These are phyloP conservation scores for Erythrobasidium yunnanense DNA, from an alignment of 768 basidiomycete species.

Conservation along the genomic window DNA sequence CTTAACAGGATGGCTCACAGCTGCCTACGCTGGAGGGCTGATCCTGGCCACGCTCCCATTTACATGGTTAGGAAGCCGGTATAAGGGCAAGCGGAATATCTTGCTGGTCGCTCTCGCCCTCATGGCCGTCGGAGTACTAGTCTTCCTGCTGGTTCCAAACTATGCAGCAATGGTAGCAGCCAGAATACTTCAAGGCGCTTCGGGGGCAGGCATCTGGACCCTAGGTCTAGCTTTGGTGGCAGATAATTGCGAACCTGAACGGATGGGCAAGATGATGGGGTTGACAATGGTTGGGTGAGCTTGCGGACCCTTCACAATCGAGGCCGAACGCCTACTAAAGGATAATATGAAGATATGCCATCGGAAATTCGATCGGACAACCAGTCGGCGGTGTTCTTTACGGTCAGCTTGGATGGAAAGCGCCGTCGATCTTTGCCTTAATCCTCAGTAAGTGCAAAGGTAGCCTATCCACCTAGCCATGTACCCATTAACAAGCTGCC, in stretches of 20 bases:
- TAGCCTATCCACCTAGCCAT: background rate
- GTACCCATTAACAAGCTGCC: background rate
- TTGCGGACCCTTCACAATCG: too few relatives aligned
- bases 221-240: slow-evolving; percentile 21
- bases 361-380: slow-evolving; percentile 9
- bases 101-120: background rate
- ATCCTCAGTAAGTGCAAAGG: slow-evolving; percentile 8
- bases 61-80: slow-evolving; percentile 6
- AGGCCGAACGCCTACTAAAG: too few relatives aligned
- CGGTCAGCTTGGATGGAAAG: slow-evolving; percentile 23
- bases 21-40: slow-evolving; percentile 21
- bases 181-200: slow-evolving; percentile 15
- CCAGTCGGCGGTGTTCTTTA: slow-evolving; percentile 22
- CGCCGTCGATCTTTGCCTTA: slow-evolving; percentile 18
- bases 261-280: slow-evolving; percentile 20
- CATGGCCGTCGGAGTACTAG: slow-evolving; percentile 21
- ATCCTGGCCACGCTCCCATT: slow-evolving; percentile 25
- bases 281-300: slow-evolving; percentile 15
- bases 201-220: slow-evolving; percentile 17
- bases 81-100: background rate
- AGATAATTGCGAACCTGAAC: slow-evolving; percentile 7
- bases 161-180: slow-evolving; percentile 22
- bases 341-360: background rate
- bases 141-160: slow-evolving; percentile 13
- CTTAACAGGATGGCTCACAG: slow-evolving; percentile 16